Evolutionary conservation across 441 rosid species (phyloP).

Genomic region (Mallotus repandus): DNA sequence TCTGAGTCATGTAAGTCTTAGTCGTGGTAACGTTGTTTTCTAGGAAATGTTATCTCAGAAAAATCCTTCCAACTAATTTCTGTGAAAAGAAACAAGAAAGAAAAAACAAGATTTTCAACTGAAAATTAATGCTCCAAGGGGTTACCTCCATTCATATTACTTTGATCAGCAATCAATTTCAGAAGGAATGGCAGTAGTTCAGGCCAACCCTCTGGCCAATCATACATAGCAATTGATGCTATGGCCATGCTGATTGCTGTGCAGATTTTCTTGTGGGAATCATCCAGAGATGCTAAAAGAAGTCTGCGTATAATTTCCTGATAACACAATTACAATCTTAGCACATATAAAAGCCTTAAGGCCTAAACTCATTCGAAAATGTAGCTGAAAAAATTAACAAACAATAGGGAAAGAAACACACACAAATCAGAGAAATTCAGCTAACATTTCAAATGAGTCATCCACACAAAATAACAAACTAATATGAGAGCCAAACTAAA

Average conservation of each 20-base stretch:
- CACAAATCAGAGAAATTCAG: background rate
- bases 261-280: conserved; percentile 75
- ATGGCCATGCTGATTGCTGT: conserved; percentile 91
- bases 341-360: background rate
- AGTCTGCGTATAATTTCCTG: conserved; percentile 77
- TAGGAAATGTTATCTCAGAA: background rate
- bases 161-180: conserved; percentile 63
- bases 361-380: background rate
- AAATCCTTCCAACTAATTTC: background rate
- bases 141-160: conserved; percentile 67
- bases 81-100: background rate
- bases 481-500: background rate
- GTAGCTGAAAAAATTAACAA: background rate
- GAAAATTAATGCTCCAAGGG: conserved; percentile 16
- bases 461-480: background rate
- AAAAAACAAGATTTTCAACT: too few relatives aligned
- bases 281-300: conserved; percentile 71
- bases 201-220: conserved; percentile 97
- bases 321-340: conserved; percentile 23
- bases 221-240: conserved; percentile 70
- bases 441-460: background rate
- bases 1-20: conserved; percentile 29
- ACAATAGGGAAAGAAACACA: background rate
- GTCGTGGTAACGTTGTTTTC: background rate
- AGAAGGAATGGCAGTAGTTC: conserved; percentile 76